A percentile compares a stretch with the other conserved stretches of the same genome.
phyloP scores from a whole-genome alignment of 169 alveolate genomes.

The Cryptosporidium tyzzeri region DNA sequence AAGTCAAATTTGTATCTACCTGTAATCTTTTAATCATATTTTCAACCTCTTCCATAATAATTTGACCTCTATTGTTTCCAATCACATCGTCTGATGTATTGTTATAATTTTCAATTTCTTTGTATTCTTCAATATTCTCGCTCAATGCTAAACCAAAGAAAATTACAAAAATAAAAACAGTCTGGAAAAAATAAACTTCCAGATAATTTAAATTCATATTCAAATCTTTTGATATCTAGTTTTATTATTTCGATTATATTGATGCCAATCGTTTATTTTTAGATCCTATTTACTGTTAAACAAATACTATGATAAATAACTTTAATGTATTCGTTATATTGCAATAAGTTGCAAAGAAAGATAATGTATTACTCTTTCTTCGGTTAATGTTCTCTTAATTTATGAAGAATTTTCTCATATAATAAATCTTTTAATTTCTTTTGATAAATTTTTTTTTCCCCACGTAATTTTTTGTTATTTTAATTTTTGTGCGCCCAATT shows the following conservation, averaged over 20 bases:
- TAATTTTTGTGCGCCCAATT: not conserved
- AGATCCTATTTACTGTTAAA: not conserved
- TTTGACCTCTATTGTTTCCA: not conserved
- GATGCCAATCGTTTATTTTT: too few species aligned
- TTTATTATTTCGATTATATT: not conserved
- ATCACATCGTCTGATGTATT: not conserved
- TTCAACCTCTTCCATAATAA: constrained; percentile 10
- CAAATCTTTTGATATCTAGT: too few species aligned
- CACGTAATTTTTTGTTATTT: not conserved
- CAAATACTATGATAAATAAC: not conserved
- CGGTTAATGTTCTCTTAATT: not conserved
- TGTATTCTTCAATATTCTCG: not conserved
- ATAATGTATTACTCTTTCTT: not conserved
- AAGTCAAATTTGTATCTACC: not conserved
- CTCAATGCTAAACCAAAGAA: not conserved
- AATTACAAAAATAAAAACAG: too few species aligned
- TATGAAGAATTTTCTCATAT: not conserved
- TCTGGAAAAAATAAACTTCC: not conserved
- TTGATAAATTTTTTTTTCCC: not conserved
- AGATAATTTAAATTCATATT: not conserved
- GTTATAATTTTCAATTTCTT: not conserved
- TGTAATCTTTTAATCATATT: not conserved
- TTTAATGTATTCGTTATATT: too few species aligned
- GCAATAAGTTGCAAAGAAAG: not conserved
- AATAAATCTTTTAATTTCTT: not conserved